Base-by-base conservation (phyloP, 116 monocot genomes). In the Dioscorea cayenensis region DNA sequence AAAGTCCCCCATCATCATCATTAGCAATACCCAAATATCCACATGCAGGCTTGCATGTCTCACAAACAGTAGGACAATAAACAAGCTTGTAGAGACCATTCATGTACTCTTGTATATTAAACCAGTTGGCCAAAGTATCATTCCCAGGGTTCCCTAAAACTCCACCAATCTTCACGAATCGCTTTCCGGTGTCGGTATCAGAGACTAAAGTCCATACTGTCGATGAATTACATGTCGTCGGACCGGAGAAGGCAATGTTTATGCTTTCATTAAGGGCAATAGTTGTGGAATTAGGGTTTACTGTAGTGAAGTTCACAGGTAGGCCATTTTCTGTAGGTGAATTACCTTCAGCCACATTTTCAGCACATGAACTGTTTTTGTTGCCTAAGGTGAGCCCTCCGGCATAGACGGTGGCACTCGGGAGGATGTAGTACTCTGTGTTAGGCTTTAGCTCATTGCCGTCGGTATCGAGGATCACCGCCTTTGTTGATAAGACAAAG, bases 51-150 rank as follows among this genome's bases (percentile, higher is more conserved):
- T 37, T 55, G 59, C 75, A 75, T 36, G 20, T n/a, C 1, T 36
- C 14, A 29, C 75, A 75, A 55, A 67, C 75, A 29, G 19, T 28
- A 20, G 75, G 75, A 49, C 75, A 75, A 67, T 52, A 75, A 4
- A 65, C 65, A 21, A 75, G 5, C 67, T 59, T 60, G 67, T 75
- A 75, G 43, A 43, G 43, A 43, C 13, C 23, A 14, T 28, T 71
- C 13, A 28, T 23, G 13, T 28, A 28, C 22, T 17, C 50, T 16
- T 23, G 20, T 4, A 74, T 36, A 7, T 20, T 65, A 51, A 74
- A 74, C 74, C 74, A 66, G 52, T 58, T 74, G 35, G 32, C 17
- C 13, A 55, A 5, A 16, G 55, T 55, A 5, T n/a, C n/a, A 5
- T 0, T n/a, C 5, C 55, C 55, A 16, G 55, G 55, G 55, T n/a